Conservation (phyloP, 2,329 filamentous ascomycete species). For the Fusarium metavorans region DNA sequence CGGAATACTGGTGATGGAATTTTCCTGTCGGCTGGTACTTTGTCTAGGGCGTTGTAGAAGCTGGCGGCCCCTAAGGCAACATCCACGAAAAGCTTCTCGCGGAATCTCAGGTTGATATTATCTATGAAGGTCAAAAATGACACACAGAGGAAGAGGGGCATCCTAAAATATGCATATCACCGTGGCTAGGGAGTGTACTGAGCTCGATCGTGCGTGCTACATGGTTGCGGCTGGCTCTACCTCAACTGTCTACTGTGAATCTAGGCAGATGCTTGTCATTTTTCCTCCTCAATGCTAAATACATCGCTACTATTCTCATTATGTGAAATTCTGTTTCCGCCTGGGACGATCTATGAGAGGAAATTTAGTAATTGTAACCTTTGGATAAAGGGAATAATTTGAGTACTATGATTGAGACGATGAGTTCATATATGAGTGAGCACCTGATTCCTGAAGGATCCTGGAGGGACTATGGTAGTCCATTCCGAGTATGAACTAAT, state of each 20-base stretch:
- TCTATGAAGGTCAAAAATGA: not conserved
- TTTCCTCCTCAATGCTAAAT: not conserved
- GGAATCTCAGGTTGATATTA: not conserved
- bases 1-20: constrained; percentile 70
- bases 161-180: not conserved
- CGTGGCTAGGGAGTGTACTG: not conserved
- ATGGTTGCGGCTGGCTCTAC: not conserved
- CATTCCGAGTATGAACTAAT: constrained; percentile 82
- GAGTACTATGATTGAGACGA: not conserved
- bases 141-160: not conserved
- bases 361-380: not conserved
- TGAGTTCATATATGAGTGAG: not conserved
- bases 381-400: not conserved
- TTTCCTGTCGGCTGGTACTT: constrained; percentile 68
- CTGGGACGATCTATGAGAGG: not conserved
- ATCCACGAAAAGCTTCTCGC: constrained; percentile 50
- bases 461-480: constrained; percentile 72
- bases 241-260: not conserved
- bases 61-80: constrained; percentile 62
- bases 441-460: not conserved
- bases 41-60: constrained; percentile 63
- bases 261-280: not conserved
- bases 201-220: not conserved
- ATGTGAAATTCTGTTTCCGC: too few relatives aligned
- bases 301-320: not conserved